Conservation (phyloP, 345 rosid genomes). For the Brassica nigra region DNA sequence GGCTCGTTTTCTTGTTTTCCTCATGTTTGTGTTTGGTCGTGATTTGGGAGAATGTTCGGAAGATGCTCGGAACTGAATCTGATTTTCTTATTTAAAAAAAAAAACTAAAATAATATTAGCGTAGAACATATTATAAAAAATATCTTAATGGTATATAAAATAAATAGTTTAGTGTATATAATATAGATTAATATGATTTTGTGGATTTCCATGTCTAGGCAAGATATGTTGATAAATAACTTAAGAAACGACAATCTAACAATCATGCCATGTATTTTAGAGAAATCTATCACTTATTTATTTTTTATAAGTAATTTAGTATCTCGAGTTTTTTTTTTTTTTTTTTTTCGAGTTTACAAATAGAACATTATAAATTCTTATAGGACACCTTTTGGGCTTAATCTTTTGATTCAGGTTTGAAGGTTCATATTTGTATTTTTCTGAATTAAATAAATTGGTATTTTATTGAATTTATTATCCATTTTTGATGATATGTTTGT, state of each 20-base stretch:
- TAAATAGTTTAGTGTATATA: neutral
- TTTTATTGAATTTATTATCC: neutral
- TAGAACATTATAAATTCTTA: neutral
- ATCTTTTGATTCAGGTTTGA: neutral
- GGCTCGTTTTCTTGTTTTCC: neutral
- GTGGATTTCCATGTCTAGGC: slow-evolving; percentile 34
- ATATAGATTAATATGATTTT: neutral
- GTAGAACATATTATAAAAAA: too few species aligned
- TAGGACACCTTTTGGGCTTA: neutral
- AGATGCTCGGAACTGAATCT: slow-evolving; percentile 6
- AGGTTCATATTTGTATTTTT: neutral
- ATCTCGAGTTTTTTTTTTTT: slow-evolving; percentile 25
- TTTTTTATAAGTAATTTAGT: neutral
- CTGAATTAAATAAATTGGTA: neutral
- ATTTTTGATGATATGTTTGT: neutral
- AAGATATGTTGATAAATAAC: slow-evolving; percentile 5
- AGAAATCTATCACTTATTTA: neutral
- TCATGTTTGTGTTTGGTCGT: slow-evolving; percentile 28
- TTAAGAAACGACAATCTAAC: slow-evolving; percentile 21
- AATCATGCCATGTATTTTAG: slow-evolving; percentile 36
- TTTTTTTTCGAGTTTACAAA: slow-evolving; percentile 11
- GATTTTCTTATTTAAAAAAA: neutral
- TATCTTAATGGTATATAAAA: too few species aligned
- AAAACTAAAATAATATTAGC: neutral
- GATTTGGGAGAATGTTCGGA: slow-evolving; percentile 23